Conservation (phyloP, 2,329 filamentous ascomycete genomes). For the Fusarium veterinarium region DNA sequence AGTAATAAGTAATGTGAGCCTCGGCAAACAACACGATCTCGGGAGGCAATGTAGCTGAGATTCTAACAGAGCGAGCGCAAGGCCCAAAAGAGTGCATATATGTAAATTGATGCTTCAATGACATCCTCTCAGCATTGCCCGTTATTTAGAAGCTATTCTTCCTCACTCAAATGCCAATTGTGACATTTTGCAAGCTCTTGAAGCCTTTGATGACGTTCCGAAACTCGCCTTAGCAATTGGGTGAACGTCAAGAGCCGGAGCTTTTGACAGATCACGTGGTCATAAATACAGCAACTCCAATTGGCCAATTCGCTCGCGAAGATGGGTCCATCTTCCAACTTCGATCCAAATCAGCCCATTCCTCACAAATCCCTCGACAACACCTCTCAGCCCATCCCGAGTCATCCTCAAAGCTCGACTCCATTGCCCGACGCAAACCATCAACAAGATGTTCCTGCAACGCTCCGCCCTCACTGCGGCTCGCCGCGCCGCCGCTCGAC, state of each 20-base stretch:
- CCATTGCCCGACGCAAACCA: constrained; percentile 41
- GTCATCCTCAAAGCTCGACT: constrained; percentile 38
- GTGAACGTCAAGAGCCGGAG: constrained; percentile 24
- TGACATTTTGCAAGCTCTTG: constrained; percentile 1
- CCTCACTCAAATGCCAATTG: background rate
- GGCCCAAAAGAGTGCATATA: background rate
- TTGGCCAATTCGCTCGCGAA: constrained; percentile 51
- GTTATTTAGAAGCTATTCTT: background rate
- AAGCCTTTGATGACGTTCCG: constrained; percentile 26
- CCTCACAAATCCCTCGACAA: constrained; percentile 60
- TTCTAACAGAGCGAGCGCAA: background rate
- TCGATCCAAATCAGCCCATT: constrained; percentile 59
- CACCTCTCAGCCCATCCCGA: constrained; percentile 44
- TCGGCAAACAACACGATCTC: background rate
- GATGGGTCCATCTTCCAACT: constrained; percentile 49
- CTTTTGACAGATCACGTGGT: constrained; percentile 49
- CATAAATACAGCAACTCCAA: constrained; percentile 35
- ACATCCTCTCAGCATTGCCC: accelerated
- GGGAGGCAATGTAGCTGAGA: background rate
- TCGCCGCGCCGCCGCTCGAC: constrained; percentile 66
- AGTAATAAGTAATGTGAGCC: background rate
- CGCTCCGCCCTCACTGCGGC: constrained; percentile 70
- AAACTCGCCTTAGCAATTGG: constrained; percentile 30
- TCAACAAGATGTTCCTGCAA: constrained; percentile 68
- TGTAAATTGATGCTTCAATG: background rate